Percentiles rank a stretch among this genome's conserved stretches.
phyloP scores from a whole-genome alignment of 768 basidiomycete genomes.

The Lactarius akahatsu region DNA sequence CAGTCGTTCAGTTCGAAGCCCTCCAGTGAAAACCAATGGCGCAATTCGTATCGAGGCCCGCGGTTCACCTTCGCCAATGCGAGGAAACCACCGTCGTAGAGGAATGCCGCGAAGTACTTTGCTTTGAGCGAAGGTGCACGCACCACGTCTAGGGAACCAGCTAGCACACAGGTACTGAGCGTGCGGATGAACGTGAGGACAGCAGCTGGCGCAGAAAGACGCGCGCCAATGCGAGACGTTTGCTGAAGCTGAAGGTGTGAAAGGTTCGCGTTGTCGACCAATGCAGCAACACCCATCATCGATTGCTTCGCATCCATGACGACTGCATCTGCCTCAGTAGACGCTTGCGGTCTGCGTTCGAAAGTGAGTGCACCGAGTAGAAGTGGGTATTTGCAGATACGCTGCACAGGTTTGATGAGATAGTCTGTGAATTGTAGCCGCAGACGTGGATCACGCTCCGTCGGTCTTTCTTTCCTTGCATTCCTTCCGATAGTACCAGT shows the following conservation, averaged over 20 bases:
- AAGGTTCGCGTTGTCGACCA: conserved; percentile 26
- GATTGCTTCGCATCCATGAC: conserved; percentile 23
- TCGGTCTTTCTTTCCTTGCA: conserved; percentile 13
- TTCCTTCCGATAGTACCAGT: conserved; percentile 9
- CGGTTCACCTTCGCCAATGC: conserved; percentile 86
- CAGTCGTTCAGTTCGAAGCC: conserved; percentile 70
- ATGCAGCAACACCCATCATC: conserved; percentile 27
- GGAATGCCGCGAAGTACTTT: conserved; percentile 87
- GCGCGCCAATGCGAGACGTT: conserved; percentile 35
- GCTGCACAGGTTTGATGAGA: conserved; percentile 95
- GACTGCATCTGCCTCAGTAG: conserved; percentile 15
- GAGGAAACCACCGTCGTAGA: conserved; percentile 84
- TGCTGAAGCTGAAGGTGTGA: conserved; percentile 21
- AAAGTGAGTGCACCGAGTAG: conserved; percentile 69
- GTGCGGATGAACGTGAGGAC: conserved; percentile 64
- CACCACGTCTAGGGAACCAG: conserved; percentile 87
- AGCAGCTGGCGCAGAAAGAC: conserved; percentile 37
- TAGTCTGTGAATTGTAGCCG: conserved; percentile 78
- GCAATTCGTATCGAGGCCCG: conserved; percentile 75
- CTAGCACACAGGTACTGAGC: conserved; percentile 75
- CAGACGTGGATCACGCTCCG: conserved; percentile 27
- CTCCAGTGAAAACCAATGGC: conserved; percentile 81
- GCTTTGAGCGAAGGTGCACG: conserved; percentile 55
- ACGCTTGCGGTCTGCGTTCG: conserved; percentile 1
- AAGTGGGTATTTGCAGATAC: conserved; percentile 93